phyloP scores from a whole-genome alignment of 371 early-diverging fungal genomes.

The Massospora cicadina region DNA sequence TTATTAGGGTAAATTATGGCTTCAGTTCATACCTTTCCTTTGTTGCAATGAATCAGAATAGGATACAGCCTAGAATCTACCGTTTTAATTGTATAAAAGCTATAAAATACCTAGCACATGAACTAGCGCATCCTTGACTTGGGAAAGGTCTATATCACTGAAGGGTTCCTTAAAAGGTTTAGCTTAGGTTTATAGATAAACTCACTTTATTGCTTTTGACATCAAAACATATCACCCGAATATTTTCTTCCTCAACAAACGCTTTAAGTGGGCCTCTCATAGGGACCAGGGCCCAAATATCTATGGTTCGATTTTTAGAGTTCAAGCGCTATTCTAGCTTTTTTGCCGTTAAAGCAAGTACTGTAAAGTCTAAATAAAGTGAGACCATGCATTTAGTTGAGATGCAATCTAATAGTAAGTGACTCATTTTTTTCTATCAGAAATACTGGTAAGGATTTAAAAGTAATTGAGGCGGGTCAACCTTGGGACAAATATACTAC shows the following conservation, averaged over 20 bases:
- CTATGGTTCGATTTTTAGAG: constrained; percentile 16
- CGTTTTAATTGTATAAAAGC: neutral
- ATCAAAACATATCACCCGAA: constrained; percentile 55
- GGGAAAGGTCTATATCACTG: constrained; percentile 60
- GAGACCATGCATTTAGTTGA: too few species aligned
- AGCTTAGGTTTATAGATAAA: neutral
- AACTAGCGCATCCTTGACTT: constrained; percentile 57
- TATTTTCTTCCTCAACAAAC: constrained; percentile 49
- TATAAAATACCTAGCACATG: constrained; percentile 38
- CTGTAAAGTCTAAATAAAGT: too few species aligned
- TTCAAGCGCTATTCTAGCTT: too few species aligned
- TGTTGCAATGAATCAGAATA: constrained; percentile 79
- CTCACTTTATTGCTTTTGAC: constrained; percentile 72
- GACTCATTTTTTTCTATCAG: too few species aligned
- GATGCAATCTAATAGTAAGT: too few species aligned
- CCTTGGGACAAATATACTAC: too few species aligned
- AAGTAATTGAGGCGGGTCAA: too few species aligned
- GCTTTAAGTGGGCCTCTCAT: constrained; percentile 54
- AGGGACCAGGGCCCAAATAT: constrained; percentile 63
- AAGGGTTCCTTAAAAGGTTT: constrained; percentile 56
- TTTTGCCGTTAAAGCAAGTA: too few species aligned
- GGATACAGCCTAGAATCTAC: constrained; percentile 58
- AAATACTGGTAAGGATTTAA: too few species aligned
- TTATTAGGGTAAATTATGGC: neutral
- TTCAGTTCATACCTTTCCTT: constrained; percentile 62